Percentiles rank a stretch among this genome's conserved stretches.
These are phyloP conservation scores for Tylopilus felleus DNA, from an alignment of 768 basidiomycete genomes.

Conservation along the genomic window DNA sequence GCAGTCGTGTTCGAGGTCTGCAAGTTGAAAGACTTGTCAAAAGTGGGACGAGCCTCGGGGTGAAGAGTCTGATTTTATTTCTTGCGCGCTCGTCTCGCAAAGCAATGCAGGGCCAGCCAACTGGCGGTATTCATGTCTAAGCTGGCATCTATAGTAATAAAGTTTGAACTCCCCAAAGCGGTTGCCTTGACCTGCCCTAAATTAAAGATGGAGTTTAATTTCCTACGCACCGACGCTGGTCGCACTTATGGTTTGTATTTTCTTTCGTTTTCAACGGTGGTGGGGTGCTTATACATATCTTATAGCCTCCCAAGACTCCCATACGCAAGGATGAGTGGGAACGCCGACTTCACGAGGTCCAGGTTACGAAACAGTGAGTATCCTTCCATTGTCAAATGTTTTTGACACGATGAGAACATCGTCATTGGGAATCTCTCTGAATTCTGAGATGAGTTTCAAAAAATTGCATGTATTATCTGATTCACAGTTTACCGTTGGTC, in stretches of 20 bases:
- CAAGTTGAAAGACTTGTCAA: background rate
- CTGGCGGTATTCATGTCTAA: too few species aligned
- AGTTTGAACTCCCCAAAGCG: too few species aligned
- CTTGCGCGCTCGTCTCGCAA: too few species aligned
- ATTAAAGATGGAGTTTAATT: slow-evolving; percentile 34
- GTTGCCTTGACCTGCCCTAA: slow-evolving; percentile 37
- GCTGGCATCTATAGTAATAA: too few species aligned
- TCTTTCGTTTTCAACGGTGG: background rate
- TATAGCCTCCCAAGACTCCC: slow-evolving; percentile 48
- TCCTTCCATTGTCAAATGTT: slow-evolving; percentile 11
- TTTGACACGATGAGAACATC: slow-evolving; percentile 56
- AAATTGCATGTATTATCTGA: slow-evolving; percentile 92
- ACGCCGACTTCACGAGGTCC: slow-evolving; percentile 73
- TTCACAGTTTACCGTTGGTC: slow-evolving; percentile 23
- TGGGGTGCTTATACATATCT: background rate
- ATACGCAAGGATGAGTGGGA: slow-evolving; percentile 89
- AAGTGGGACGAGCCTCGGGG: too few species aligned
- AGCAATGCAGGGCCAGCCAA: too few species aligned
- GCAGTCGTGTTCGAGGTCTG: background rate
- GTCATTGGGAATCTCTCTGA: slow-evolving; percentile 99
- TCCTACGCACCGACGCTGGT: slow-evolving; percentile 11
- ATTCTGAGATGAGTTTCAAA: slow-evolving; percentile 58
- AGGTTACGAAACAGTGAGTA: slow-evolving; percentile 87
- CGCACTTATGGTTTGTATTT: slow-evolving; percentile 33
- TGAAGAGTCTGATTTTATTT: too few species aligned